A percentile compares a stretch with the other conserved stretches of the same genome.
These are phyloP conservation scores for Penicillium sp. DNA, from an alignment of 2,329 filamentous ascomycete genomes.

Conservation along the genomic window DNA sequence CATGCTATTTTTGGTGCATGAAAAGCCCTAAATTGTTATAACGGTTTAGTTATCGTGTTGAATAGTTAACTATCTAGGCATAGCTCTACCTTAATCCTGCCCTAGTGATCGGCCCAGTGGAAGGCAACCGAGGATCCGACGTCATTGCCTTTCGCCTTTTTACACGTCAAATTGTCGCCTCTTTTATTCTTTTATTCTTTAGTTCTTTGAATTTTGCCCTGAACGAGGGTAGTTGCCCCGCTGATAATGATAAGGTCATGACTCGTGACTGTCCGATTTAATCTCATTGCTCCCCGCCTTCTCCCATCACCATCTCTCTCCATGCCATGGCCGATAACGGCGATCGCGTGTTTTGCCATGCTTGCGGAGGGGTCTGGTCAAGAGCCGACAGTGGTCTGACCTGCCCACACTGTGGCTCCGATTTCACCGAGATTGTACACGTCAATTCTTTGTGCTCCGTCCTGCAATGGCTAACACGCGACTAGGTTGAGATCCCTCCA, in stretches of 20 bases:
- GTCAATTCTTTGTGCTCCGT: not conserved
- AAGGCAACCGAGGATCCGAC: not conserved
- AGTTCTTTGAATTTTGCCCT: not conserved
- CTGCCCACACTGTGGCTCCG: conserved; percentile 72
- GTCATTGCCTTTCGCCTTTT: not conserved
- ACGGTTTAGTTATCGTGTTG: conserved; percentile 3
- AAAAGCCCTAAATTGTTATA: not conserved
- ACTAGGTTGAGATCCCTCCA: conserved; percentile 32
- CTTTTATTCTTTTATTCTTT: not conserved
- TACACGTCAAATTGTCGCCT: not conserved
- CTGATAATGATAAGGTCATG: conserved; percentile 23
- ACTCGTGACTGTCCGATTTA: conserved; percentile 19
- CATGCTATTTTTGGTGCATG: conserved; percentile 11
- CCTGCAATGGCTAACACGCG: not conserved
- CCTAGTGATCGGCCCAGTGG: not conserved
- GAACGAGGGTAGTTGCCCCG: conserved; percentile 7
- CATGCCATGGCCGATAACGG: conserved; percentile 32
- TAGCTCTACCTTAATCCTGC: not conserved
- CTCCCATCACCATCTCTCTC: not conserved
- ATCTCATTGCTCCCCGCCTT: conserved; percentile 7
- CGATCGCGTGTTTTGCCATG: conserved; percentile 81
- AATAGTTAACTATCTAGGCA: too few species aligned
- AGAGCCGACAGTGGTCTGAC: conserved; percentile 61
- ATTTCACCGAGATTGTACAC: conserved; percentile 81
- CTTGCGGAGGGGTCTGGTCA: conserved; percentile 76